Evolutionary conservation across 2,329 filamentous ascomycete genomes (phyloP).

Genomic region (Penicillium sp.): DNA sequence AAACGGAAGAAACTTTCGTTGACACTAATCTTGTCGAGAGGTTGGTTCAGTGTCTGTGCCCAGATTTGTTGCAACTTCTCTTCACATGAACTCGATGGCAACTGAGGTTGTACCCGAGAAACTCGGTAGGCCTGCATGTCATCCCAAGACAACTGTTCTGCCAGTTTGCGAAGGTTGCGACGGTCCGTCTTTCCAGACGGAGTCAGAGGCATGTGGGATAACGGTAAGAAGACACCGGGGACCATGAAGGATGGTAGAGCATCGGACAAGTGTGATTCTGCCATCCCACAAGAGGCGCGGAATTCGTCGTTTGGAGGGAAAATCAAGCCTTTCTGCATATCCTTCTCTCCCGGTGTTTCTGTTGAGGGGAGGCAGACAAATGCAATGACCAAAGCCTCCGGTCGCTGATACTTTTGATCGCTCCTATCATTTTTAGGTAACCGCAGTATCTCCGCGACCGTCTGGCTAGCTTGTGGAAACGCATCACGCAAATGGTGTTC

Average conservation of each 20-base stretch:
- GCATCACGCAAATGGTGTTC: not conserved
- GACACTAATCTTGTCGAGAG: not conserved
- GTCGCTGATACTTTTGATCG: not conserved
- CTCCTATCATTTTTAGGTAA: not conserved
- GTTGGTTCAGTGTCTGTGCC: slow-evolving; percentile 9
- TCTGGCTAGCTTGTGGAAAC: not conserved
- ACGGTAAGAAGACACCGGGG: slow-evolving; percentile 31
- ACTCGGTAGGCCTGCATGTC: not conserved
- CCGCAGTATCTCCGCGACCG: not conserved
- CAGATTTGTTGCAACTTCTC: slow-evolving; percentile 9
- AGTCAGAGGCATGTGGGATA: slow-evolving; percentile 34
- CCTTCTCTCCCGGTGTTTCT: not conserved
- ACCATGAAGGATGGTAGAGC: slow-evolving; percentile 9
- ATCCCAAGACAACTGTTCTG: not conserved
- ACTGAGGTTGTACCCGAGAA: not conserved
- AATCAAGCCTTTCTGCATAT: not conserved
- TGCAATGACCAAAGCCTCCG: not conserved
- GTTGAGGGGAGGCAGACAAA: not conserved
- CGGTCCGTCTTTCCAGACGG: slow-evolving; percentile 38
- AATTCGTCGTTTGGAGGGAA: not conserved
- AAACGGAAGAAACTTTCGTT: not conserved
- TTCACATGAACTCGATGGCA: slow-evolving; percentile 6
- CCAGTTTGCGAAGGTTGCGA: no score
- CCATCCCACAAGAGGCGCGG: not conserved
- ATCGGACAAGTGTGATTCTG: not conserved